Evolutionary conservation across 306 rosid genomes (phyloP).

Genomic region (Cyamopsis tetragonoloba): DNA sequence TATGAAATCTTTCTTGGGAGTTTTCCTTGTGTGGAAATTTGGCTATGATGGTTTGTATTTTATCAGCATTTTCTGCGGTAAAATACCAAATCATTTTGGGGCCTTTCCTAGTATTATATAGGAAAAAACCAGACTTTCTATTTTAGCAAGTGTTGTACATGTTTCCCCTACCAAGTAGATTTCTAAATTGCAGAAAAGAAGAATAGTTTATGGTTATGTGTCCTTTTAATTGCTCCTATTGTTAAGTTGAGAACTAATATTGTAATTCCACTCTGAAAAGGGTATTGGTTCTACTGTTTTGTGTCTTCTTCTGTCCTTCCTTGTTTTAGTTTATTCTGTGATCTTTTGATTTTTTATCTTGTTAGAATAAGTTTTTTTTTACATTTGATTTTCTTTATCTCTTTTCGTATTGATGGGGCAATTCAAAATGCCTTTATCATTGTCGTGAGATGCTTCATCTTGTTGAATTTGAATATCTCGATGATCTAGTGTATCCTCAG

Average conservation of each 20-base stretch:
- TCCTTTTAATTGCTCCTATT: background rate
- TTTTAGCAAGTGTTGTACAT: background rate
- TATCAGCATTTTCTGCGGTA: background rate
- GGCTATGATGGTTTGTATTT: background rate
- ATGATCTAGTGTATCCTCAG: slow-evolving; percentile 10
- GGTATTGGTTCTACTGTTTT: background rate
- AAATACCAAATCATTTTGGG: background rate
- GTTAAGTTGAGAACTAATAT: background rate
- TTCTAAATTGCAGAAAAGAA: background rate
- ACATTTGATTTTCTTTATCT: background rate
- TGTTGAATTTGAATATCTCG: slow-evolving; percentile 11
- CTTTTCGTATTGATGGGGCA: background rate
- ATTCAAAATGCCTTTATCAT: background rate
- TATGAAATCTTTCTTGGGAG: background rate
- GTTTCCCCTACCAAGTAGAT: background rate
- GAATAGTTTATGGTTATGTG: background rate
- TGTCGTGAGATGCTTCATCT: slow-evolving; percentile 3
- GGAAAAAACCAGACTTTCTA: background rate
- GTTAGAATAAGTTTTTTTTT: background rate
- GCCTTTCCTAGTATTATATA: background rate
- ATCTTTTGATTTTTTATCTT: background rate
- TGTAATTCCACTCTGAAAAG: background rate
- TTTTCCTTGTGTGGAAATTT: background rate
- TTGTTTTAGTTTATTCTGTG: background rate
- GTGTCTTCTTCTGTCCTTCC: background rate